Conservation (phyloP, 352 stramenopile species). For the Pythium volutum region DNA sequence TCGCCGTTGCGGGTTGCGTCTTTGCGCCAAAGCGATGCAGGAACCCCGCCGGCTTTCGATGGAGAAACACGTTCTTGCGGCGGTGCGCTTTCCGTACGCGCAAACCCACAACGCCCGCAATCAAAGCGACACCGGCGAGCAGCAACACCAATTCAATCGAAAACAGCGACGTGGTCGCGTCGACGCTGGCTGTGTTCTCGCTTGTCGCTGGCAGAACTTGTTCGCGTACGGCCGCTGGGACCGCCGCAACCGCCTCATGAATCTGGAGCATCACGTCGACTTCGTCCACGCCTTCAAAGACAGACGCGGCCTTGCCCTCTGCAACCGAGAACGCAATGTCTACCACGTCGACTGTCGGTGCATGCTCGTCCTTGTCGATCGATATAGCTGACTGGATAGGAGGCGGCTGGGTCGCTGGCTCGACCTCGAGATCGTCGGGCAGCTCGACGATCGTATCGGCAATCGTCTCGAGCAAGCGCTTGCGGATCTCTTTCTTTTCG, state of each 20-base stretch:
- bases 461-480: constrained; percentile 34
- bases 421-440: background rate
- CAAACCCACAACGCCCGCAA: constrained; percentile 44
- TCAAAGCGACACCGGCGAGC: constrained; percentile 34
- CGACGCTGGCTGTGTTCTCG: background rate
- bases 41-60: constrained; percentile 17
- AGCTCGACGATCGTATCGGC: constrained; percentile 13
- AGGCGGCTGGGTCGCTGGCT: too few species aligned
- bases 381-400: background rate
- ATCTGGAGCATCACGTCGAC: constrained; percentile 10
- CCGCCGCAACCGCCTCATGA: background rate
- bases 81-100: constrained; percentile 47
- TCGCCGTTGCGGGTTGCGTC: background rate
- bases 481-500: constrained; percentile 47
- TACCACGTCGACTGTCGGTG: background rate
- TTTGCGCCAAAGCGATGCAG: background rate
- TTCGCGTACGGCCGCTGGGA: background rate
- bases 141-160: constrained; percentile 43
- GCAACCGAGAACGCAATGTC: constrained; percentile 3
- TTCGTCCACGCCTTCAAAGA: constrained; percentile 4
- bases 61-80: constrained; percentile 47
- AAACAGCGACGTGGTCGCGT: constrained; percentile 26
- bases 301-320: background rate
- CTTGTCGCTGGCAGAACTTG: background rate
- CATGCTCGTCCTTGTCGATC: background rate